These are phyloP conservation scores for Colletotrichum gloeosporioides DNA, from an alignment of 2,329 filamentous ascomycete species.

Conservation along the genomic window DNA sequence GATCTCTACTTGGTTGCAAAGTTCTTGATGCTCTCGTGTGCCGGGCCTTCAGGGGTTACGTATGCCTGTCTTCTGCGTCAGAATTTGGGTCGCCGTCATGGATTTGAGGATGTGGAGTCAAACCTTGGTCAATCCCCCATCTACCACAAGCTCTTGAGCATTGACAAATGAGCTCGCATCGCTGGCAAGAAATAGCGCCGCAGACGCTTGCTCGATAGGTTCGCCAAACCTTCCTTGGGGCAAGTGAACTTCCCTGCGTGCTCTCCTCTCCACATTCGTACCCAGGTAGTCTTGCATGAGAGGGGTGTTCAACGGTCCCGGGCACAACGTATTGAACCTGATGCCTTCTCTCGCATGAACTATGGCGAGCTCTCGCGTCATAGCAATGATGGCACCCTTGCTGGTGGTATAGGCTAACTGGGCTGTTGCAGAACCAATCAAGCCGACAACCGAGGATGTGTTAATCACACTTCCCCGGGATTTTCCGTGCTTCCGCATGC, in stretches of 20 bases:
- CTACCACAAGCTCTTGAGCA: conserved; percentile 74
- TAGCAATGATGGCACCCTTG: conserved; percentile 76
- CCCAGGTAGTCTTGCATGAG: conserved; percentile 80
- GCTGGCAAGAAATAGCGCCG: conserved; percentile 75
- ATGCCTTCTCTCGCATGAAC: conserved; percentile 77
- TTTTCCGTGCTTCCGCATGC: conserved; percentile 71
- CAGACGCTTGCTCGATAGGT: conserved; percentile 78
- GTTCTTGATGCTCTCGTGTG: neutral
- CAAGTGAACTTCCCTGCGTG: conserved; percentile 77
- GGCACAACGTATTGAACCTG: conserved; percentile 77
- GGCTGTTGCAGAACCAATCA: conserved; percentile 75
- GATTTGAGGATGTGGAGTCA: neutral
- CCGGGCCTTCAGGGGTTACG: conserved; percentile 29
- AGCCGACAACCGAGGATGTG: conserved; percentile 73
- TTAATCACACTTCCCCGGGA: conserved; percentile 74
- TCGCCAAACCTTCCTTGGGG: conserved; percentile 78
- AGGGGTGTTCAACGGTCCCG: conserved; percentile 77
- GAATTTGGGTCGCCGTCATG: neutral
- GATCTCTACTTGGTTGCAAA: neutral
- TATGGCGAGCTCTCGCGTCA: conserved; percentile 77
- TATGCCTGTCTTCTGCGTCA: conserved; percentile 14
- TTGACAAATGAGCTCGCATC: conserved; percentile 80
- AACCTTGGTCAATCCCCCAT: conserved; percentile 72
- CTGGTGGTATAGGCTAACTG: conserved; percentile 79
- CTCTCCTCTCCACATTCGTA: conserved; percentile 72